A percentile compares a stretch with the other conserved stretches of the same genome.
These are phyloP conservation scores for Moesziomyces aphidis DNA, from an alignment of 1,284 basidiomycete genomes.

Conservation along the genomic window DNA sequence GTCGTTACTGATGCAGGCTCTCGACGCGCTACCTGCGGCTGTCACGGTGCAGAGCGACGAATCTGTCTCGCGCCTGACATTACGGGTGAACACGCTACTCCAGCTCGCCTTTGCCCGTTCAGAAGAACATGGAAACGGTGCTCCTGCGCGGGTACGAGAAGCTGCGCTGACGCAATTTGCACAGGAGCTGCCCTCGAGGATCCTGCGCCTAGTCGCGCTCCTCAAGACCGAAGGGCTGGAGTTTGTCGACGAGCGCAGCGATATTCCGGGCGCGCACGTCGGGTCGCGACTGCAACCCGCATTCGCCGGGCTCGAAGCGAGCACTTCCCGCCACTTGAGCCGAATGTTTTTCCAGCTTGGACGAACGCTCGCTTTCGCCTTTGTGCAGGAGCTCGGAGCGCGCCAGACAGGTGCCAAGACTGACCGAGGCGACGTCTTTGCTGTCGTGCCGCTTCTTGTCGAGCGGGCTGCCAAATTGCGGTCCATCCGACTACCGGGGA, in stretches of 20 bases:
- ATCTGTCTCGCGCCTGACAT: conserved; percentile 15
- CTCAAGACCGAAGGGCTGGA: conserved; percentile 20
- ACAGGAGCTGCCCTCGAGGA: conserved; percentile 8
- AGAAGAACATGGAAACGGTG: background rate
- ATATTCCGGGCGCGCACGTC: background rate
- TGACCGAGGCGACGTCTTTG: conserved; percentile 7
- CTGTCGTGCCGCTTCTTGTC: conserved; percentile 11
- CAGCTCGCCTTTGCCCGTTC: background rate
- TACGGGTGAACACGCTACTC: conserved; percentile 20
- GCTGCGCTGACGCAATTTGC: conserved; percentile 7
- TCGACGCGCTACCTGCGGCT: conserved; percentile 14
- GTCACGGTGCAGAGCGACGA: conserved; percentile 21
- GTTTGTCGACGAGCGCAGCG: conserved; percentile 4
- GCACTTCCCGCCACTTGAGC: conserved; percentile 21
- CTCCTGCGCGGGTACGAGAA: background rate
- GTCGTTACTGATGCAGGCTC: conserved; percentile 11
- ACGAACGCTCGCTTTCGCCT: conserved; percentile 11
- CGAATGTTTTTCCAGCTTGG: conserved; percentile 25
- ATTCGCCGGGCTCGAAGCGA: conserved; percentile 14
- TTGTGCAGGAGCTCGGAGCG: conserved; percentile 9
- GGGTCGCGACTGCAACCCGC: conserved; percentile 26
- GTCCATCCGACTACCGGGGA: conserved; percentile 1
- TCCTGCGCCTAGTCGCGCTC: conserved; percentile 3
- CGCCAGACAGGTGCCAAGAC: background rate
- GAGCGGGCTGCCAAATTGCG: conserved; percentile 12